Percentiles rank a stretch among this genome's conserved stretches.
These are phyloP conservation scores for Yarrowia divulgata DNA, from an alignment of 805 yeast genomes.

Conservation along the genomic window DNA sequence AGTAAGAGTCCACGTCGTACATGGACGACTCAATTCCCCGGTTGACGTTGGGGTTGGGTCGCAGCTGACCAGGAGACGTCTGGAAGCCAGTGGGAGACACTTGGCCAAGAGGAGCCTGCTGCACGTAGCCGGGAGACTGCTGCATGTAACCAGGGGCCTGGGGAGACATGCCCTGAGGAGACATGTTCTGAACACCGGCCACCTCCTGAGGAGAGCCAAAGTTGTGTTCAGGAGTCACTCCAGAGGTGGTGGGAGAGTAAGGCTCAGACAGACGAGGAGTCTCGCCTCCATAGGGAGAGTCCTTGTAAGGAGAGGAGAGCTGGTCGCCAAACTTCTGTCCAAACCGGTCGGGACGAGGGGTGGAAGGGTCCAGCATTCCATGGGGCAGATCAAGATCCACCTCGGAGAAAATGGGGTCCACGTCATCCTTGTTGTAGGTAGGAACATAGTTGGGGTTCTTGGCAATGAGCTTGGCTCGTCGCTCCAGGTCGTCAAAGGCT, in stretches of 20 bases:
- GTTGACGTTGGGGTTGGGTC: slow-evolving; percentile 38
- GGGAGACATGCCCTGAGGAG: slow-evolving; percentile 31
- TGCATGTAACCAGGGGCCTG: neutral
- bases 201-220: slow-evolving; percentile 12
- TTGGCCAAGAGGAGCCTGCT: slow-evolving; percentile 10
- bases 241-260: slow-evolving; percentile 26
- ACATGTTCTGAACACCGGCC: slow-evolving; percentile 11
- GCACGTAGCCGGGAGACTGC: slow-evolving; percentile 11
- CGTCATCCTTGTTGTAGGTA: slow-evolving; percentile 12
- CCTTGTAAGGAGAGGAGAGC: slow-evolving; percentile 29
- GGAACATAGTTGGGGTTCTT: slow-evolving; percentile 17
- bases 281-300: slow-evolving; percentile 28
- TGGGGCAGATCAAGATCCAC: slow-evolving; percentile 37
- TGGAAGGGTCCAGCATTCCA: slow-evolving; percentile 11
- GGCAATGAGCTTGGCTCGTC: slow-evolving; percentile 36
- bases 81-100: neutral
- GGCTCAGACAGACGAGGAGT: slow-evolving; percentile 28
- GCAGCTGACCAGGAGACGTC: slow-evolving; percentile 7
- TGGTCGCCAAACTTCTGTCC: slow-evolving; percentile 32
- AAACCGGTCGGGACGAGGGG: slow-evolving; percentile 29
- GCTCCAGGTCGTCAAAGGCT: slow-evolving; percentile 51
- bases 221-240: slow-evolving; percentile 11
- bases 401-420: slow-evolving; percentile 34
- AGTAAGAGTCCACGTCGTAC: slow-evolving; percentile 39
- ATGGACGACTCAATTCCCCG: slow-evolving; percentile 38